Evolutionary conservation across 2,329 filamentous ascomycete species (phyloP).

Genomic region (Dryadomyces quercivorus): DNA sequence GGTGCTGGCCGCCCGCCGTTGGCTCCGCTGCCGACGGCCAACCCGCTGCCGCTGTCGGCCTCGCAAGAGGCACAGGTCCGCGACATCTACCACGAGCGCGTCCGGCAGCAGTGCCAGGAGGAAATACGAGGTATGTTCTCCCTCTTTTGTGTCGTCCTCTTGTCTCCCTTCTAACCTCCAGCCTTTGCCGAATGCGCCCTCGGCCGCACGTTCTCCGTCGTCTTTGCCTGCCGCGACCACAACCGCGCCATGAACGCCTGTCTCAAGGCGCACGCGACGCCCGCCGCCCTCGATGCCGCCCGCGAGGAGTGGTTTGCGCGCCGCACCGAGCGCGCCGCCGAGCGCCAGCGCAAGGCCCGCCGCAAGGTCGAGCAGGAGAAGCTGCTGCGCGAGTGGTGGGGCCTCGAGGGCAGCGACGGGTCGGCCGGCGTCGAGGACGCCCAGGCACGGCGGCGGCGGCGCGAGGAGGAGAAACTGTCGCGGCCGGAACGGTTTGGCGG

Average conservation of each 20-base stretch:
- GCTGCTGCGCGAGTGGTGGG: constrained; percentile 58
- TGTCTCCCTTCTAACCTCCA: constrained; percentile 22
- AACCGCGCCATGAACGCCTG: constrained; percentile 85
- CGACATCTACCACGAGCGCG: constrained; percentile 68
- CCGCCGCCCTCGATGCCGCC: constrained; percentile 73
- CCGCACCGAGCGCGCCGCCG: constrained; percentile 55
- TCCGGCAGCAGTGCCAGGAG: constrained; percentile 60
- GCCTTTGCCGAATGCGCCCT: constrained; percentile 87
- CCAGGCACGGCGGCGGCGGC: constrained; percentile 31
- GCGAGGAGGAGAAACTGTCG: constrained; percentile 41
- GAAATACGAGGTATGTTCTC: constrained; percentile 57
- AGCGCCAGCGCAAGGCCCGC: constrained; percentile 51
- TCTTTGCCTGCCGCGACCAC: constrained; percentile 71
- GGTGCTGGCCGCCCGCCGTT: neutral
- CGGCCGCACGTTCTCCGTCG: constrained; percentile 74
- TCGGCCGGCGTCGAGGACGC: constrained; percentile 26
- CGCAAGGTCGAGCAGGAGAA: constrained; percentile 50
- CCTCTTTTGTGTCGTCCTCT: too few relatives aligned
- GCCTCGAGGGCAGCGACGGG: constrained; percentile 22
- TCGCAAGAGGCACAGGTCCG: constrained; percentile 72
- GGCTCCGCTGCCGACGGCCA: constrained; percentile 46
- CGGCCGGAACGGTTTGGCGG: constrained; percentile 44
- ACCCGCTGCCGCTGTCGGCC: constrained; percentile 73
- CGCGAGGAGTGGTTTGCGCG: constrained; percentile 86
- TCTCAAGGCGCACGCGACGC: constrained; percentile 80